Evolutionary conservation across 208 protist species (phyloP).

Genomic region (Crithidia sp.): DNA sequence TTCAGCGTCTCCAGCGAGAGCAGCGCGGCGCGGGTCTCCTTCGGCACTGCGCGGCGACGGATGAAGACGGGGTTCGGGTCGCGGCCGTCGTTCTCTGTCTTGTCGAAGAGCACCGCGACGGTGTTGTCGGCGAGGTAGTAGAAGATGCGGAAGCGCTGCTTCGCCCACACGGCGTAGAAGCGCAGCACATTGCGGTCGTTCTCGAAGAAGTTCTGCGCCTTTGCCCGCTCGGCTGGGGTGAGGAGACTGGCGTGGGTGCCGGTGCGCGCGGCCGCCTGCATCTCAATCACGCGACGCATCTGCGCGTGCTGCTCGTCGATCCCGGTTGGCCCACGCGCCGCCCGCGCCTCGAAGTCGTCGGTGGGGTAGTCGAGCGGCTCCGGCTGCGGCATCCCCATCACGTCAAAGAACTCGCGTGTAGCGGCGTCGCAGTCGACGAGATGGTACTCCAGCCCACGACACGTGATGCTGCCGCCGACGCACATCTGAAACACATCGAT

Average conservation of each 20-base stretch:
- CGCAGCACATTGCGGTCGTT: slow-evolving; percentile 96
- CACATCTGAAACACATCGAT: slow-evolving; percentile 80
- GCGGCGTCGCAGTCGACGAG: slow-evolving; percentile 95
- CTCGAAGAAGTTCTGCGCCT: slow-evolving; percentile 88
- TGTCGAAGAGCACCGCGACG: slow-evolving; percentile 92
- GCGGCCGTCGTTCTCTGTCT: slow-evolving; percentile 91
- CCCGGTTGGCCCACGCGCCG: slow-evolving; percentile 18
- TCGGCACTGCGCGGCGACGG: slow-evolving; percentile 88
- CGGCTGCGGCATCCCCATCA: slow-evolving; percentile 76
- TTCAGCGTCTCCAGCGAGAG: slow-evolving; percentile 76
- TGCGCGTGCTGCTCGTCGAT: slow-evolving; percentile 76
- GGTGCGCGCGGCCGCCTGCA: slow-evolving; percentile 57
- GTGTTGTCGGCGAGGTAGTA: slow-evolving; percentile 97
- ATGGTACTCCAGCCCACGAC: slow-evolving; percentile 90
- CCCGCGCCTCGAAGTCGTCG: slow-evolving; percentile 80
- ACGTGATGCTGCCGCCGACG: slow-evolving; percentile 77
- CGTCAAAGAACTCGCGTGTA: slow-evolving; percentile 92
- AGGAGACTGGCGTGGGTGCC: slow-evolving; percentile 83
- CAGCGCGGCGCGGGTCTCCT: slow-evolving; percentile 30
- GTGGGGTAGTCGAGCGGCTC: slow-evolving; percentile 74
- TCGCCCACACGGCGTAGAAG: slow-evolving; percentile 96
- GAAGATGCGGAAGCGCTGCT: slow-evolving; percentile 91
- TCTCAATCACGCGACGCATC: slow-evolving; percentile 86
- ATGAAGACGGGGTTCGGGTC: slow-evolving; percentile 95
- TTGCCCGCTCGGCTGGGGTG: slow-evolving; percentile 78